phyloP scores from a whole-genome alignment of 148 eudicot species.

The Polygonum maritimum region DNA sequence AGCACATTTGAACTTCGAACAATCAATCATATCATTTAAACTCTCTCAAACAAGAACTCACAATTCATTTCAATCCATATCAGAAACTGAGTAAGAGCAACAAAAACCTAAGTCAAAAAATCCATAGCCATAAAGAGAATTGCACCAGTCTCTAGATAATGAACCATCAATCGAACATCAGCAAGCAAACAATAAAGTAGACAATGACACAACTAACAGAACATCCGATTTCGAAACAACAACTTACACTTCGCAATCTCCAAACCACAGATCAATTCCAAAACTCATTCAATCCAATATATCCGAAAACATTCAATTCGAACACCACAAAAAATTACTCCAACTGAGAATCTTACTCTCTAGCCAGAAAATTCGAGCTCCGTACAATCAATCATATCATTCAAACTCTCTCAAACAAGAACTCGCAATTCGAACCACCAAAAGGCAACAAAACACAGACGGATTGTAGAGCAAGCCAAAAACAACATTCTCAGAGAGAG shows the following conservation, averaged over 20 bases:
- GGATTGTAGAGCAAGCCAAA: background rate
- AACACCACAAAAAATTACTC: background rate
- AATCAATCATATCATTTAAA: background rate
- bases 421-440: background rate
- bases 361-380: background rate
- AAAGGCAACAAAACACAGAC: background rate
- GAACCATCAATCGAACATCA: background rate
- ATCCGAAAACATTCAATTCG: background rate
- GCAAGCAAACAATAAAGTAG: background rate
- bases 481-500: background rate
- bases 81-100: background rate
- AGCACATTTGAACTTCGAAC: background rate
- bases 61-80: slow-evolving; percentile 1
- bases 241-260: background rate
- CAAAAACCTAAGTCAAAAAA: background rate
- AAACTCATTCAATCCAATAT: background rate
- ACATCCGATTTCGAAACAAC: background rate
- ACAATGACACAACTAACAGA: background rate
- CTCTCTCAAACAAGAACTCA: background rate
- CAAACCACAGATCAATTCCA: background rate
- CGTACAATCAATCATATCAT: background rate
- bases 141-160: background rate
- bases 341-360: background rate
- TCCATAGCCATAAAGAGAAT: background rate
- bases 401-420: background rate